A percentile compares a stretch with the other conserved stretches of the same genome.
phyloP scores from a whole-genome alignment of 352 stramenopile species.

The Phytophthora chlamydospora region DNA sequence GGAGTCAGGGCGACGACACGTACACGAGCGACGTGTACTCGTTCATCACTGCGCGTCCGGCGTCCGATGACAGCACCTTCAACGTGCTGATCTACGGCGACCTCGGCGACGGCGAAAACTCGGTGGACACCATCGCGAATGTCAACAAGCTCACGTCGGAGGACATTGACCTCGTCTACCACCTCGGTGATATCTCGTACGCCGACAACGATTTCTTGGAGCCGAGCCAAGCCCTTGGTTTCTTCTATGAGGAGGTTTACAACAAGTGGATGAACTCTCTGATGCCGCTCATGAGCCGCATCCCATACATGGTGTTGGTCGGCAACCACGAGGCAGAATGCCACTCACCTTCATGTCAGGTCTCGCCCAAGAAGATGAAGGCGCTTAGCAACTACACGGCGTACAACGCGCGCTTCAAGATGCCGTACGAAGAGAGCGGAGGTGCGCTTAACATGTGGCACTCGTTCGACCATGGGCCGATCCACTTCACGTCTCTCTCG shows the following conservation, averaged over 20 bases:
- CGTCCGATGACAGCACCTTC: conserved; percentile 39
- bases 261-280: conserved; percentile 87
- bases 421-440: conserved; percentile 73
- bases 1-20: conserved; percentile 25
- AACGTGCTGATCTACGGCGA: conserved; percentile 66
- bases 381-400: conserved; percentile 82
- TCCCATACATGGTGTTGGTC: conserved; percentile 86
- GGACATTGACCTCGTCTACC: conserved; percentile 66
- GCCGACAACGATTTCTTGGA: conserved; percentile 38
- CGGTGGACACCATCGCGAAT: conserved; percentile 40
- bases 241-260: conserved; percentile 90
- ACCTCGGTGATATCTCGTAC: conserved; percentile 77
- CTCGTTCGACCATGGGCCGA: conserved; percentile 82
- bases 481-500: conserved; percentile 89
- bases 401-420: conserved; percentile 87
- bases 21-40: conserved; percentile 35
- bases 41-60: conserved; percentile 43
- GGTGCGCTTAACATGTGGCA: conserved; percentile 88
- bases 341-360: conserved; percentile 65
- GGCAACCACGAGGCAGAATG: conserved; percentile 92
- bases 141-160: conserved; percentile 43
- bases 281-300: conserved; percentile 47
- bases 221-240: conserved; percentile 41
- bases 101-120: conserved; percentile 49
- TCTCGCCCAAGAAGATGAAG: conserved; percentile 54